Conservation (phyloP, 2,329 filamentous ascomycete genomes). For the Aspergillus sp. region DNA sequence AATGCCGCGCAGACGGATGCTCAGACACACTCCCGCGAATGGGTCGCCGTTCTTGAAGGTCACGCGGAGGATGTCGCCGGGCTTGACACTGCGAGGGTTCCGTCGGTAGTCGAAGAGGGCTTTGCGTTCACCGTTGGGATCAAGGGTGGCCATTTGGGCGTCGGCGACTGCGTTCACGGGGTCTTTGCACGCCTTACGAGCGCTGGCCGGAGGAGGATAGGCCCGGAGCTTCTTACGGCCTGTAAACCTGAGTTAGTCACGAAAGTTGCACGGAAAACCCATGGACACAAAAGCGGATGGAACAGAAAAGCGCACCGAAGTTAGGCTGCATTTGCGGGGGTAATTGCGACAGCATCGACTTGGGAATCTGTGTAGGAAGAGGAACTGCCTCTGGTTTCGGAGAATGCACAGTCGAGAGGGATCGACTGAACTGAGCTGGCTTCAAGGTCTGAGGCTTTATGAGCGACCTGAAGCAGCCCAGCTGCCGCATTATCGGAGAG, state of each 20-base stretch:
- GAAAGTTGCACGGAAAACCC: neutral
- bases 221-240: constrained; percentile 52
- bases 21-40: constrained; percentile 84
- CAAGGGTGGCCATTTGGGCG: constrained; percentile 70
- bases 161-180: constrained; percentile 67
- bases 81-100: constrained; percentile 75
- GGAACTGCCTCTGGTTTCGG: constrained; percentile 40
- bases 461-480: constrained; percentile 68
- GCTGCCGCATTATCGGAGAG: constrained; percentile 60
- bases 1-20: constrained; percentile 81
- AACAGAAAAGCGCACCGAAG: constrained; percentile 29
- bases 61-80: constrained; percentile 89
- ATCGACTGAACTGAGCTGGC: constrained; percentile 50
- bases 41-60: constrained; percentile 82
- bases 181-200: constrained; percentile 48
- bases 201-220: constrained; percentile 50
- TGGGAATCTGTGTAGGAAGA: constrained; percentile 42
- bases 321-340: constrained; percentile 39
- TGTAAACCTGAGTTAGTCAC: constrained; percentile 18
- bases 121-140: constrained; percentile 79
- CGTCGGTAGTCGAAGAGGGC: constrained; percentile 71
- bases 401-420: constrained; percentile 52
- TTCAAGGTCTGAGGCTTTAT: constrained; percentile 55
- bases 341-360: constrained; percentile 44
- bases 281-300: neutral